Base-by-base conservation (phyloP, 2,329 filamentous ascomycete genomes). In the Colletotrichum cordylinicola region DNA sequence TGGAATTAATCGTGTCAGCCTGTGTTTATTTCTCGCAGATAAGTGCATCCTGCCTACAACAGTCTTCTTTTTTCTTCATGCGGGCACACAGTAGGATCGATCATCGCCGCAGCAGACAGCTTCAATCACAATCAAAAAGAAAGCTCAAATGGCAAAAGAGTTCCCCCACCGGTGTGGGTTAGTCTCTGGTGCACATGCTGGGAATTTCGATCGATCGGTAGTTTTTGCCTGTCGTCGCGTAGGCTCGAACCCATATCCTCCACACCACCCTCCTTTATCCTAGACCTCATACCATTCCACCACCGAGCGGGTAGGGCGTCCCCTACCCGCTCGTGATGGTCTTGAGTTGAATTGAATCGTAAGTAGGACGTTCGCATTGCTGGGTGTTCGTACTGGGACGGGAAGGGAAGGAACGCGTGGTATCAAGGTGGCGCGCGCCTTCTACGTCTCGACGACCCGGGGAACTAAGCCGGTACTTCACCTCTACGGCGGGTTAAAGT, bases 41-140 rank as follows among this genome's bases (percentile, higher is more conserved):
- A 6, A 52, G 12, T 21, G 3, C 18, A 12, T n/a, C 1, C 43
- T 21, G n/a, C 21, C 43, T 10, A 52, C 0, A 0, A 21, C n/a
- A 10, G 18, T 21, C 6, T 21, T 21, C 43, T 21, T 10, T 10
- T 48, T 48, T n/a, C 2, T n/a, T 43, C 37, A 10, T 3, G 4
- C 4, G 8, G 18, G 1, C 8, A 43, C 18, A 21, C 2, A 6
- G 18, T 4, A 52, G 43, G 43, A 21, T 48, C n/a, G 0, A 48
- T 48, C 10, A 48, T 21, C 0, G 1, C 12, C 3, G 3, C 0
- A 52, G 43, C 43, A 21, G 43, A 52, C n/a, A 52, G 13, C n/a
- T 13, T 8, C 10, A 7, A 3, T 4, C 43, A 6, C 6, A 2
- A 13, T 21, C 1, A 24, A 21, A 52, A 52, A 13, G 7, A 52